Conservation (phyloP, 2,329 filamentous ascomycete genomes). For the Botrytis porri region DNA sequence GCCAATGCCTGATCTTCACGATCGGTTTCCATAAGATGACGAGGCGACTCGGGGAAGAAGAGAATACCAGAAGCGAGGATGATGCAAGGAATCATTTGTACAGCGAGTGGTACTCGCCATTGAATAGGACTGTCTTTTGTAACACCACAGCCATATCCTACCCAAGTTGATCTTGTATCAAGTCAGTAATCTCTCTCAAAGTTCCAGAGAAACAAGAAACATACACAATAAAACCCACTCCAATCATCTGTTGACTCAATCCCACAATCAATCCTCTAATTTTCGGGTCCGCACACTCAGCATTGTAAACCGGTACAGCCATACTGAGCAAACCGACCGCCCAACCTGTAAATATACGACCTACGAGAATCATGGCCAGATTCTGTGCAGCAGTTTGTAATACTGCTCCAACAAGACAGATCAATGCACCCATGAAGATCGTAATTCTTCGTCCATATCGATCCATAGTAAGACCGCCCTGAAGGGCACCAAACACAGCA, state of each 20-base stretch:
- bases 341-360: slow-evolving; percentile 55
- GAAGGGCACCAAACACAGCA: slow-evolving; percentile 44
- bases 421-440: slow-evolving; percentile 53
- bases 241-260: slow-evolving; percentile 64
- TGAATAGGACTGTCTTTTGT: slow-evolving; percentile 26
- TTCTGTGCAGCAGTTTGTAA: slow-evolving; percentile 56
- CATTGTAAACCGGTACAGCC: slow-evolving; percentile 64
- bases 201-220: not conserved
- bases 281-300: slow-evolving; percentile 61
- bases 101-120: slow-evolving; percentile 34
- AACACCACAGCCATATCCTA: slow-evolving; percentile 49
- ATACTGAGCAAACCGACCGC: slow-evolving; percentile 59
- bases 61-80: slow-evolving; percentile 61
- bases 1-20: slow-evolving; percentile 61
- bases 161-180: slow-evolving; percentile 52
- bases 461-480: slow-evolving; percentile 53
- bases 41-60: slow-evolving; percentile 66
- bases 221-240: slow-evolving; percentile 49
- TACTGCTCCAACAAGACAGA: slow-evolving; percentile 59
- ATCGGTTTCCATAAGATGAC: slow-evolving; percentile 74
- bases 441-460: slow-evolving; percentile 55
- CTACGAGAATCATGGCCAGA: slow-evolving; percentile 56
- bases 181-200: not conserved
- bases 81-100: slow-evolving; percentile 68
- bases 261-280: slow-evolving; percentile 61